Base-by-base conservation (phyloP, 2,329 filamentous ascomycete genomes). In the Fusarium torulosum region DNA sequence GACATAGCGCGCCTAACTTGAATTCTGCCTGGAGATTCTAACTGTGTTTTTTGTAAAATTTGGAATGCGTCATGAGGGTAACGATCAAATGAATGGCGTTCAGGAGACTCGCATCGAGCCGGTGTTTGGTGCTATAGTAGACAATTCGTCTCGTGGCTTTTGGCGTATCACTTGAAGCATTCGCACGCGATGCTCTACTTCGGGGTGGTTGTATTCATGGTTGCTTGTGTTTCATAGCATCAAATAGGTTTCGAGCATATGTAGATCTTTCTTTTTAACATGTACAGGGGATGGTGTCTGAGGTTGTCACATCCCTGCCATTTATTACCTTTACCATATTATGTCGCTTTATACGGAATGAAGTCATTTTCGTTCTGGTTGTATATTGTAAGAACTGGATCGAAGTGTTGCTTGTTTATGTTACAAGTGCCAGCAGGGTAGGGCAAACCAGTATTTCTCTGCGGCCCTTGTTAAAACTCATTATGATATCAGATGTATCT, bases 71-170 rank as follows among this genome's bases (percentile, higher is more conserved):
- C 52, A 76, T 67, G 72, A 76, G 61, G 61, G 67, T 64, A 56
- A 76, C 58, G 74, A 75, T 55, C 60, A 60, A 69, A 60, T 72
- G 63, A 63, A 59, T 50, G 72, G 72, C 72, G 72, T 74, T 74
- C 44, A 52, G 51, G 60, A 58, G 57, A 53, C 66, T 63, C 70
- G 61, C 65, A 74, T 74, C 63, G 45, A 68, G 64, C 58, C 45
- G 72, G 72, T 70, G 72, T 73, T 74, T 65, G 70, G 63, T 62
- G 70, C 64, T 60, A 63, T 49, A 57, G 62, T 56, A 64, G 49
- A 63, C 49, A 47, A 25, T 55, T 56, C 52, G 53, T 64, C 46
- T 51, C 56, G 50, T 59, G 38, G 46, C 52, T 66, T 72, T 59
- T 69, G 46, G 63, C 44, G 50, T 66, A 44, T 45, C 57, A 44